phyloP scores from a whole-genome alignment of 2,329 filamentous ascomycete genomes.

The Didymella lethalis region DNA sequence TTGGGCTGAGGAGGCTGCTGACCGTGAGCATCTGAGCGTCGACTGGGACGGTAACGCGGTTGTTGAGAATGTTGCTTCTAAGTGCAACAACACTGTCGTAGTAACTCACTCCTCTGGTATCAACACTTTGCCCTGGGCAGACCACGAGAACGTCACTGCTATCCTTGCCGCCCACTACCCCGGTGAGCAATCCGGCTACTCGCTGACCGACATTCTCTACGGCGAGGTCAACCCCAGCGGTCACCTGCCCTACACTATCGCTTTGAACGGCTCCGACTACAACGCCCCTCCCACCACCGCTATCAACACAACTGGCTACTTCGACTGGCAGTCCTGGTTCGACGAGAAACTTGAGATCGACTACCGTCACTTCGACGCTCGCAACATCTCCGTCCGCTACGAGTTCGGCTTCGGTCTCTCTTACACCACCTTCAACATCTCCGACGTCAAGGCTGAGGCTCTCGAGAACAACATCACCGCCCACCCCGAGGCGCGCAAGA shows the following conservation, averaged over 20 bases:
- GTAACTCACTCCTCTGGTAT: slow-evolving; percentile 56
- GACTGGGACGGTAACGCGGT: slow-evolving; percentile 54
- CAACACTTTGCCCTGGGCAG: slow-evolving; percentile 53
- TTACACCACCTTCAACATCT: slow-evolving; percentile 80
- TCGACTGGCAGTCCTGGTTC: slow-evolving; percentile 62
- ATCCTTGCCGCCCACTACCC: slow-evolving; percentile 54
- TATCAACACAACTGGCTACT: slow-evolving; percentile 50
- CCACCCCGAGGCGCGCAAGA: slow-evolving; percentile 50
- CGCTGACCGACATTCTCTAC: slow-evolving; percentile 64
- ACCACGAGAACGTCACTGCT: slow-evolving; percentile 54
- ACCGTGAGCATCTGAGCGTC: slow-evolving; percentile 51
- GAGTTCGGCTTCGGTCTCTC: slow-evolving; percentile 80
- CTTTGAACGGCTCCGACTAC: slow-evolving; percentile 75
- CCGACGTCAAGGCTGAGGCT: slow-evolving; percentile 66
- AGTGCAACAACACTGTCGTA: slow-evolving; percentile 62
- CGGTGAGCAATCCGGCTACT: slow-evolving; percentile 54
- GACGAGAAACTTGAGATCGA: slow-evolving; percentile 75
- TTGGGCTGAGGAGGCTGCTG: slow-evolving; percentile 57
- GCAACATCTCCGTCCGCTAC: slow-evolving; percentile 71
- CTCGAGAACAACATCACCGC: slow-evolving; percentile 68
- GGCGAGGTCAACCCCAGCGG: slow-evolving; percentile 80
- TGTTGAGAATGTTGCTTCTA: slow-evolving; percentile 56
- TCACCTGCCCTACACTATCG: slow-evolving; percentile 86
- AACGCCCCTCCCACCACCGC: slow-evolving; percentile 51
- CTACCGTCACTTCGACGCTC: slow-evolving; percentile 76